These are phyloP conservation scores for Fabrea salina DNA, from an alignment of 169 alveolate genomes.

Conservation along the genomic window DNA sequence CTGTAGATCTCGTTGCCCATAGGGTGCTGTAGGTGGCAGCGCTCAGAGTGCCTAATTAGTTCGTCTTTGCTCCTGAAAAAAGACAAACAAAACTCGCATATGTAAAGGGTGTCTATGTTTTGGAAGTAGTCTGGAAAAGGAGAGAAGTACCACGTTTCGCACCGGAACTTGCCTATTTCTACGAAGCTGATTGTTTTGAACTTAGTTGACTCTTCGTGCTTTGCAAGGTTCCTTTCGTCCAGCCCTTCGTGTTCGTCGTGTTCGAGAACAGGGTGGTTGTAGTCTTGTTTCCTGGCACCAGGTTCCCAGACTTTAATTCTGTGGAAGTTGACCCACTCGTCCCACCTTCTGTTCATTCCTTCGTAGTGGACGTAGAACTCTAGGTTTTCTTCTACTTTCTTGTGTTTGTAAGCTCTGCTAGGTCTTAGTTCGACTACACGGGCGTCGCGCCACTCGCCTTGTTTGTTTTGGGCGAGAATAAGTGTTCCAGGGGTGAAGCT, in stretches of 20 bases:
- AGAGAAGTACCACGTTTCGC: constrained; percentile 97
- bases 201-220: constrained; percentile 95
- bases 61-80: constrained; percentile 80
- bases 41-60: constrained; percentile 81
- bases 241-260: constrained; percentile 81
- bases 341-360: constrained; percentile 18
- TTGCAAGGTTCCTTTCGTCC: constrained; percentile 90
- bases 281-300: background rate
- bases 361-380: constrained; percentile 28
- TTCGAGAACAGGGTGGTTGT: background rate
- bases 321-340: constrained; percentile 16
- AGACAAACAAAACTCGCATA: constrained; percentile 95
- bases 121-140: constrained; percentile 97
- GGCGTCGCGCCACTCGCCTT: constrained; percentile 24
- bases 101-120: constrained; percentile 87
- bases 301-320: constrained; percentile 15
- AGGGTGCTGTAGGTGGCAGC: constrained; percentile 91
- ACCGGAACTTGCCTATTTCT: constrained; percentile 90
- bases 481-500: background rate
- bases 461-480: background rate
- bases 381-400: background rate
- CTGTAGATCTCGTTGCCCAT: constrained; percentile 98
- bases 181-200: constrained; percentile 90
- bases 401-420: too few species aligned
- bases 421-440: background rate